Evolutionary conservation across 108 stramenopile species (phyloP).

Genomic region (Nitzschia palea): DNA sequence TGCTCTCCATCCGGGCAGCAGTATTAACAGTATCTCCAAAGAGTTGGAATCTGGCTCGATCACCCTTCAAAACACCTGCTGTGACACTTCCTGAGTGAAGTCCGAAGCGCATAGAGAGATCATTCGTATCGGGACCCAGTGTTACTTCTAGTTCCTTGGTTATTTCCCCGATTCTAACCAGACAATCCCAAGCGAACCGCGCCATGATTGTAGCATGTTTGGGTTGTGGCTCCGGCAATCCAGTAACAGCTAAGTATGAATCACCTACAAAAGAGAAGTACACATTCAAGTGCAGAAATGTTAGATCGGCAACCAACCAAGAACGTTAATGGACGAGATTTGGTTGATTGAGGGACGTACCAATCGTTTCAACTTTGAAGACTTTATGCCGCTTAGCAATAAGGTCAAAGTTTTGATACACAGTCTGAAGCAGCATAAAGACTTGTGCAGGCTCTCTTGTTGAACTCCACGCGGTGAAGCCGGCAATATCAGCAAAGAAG

Average conservation of each 20-base stretch:
- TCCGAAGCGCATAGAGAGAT: constrained; percentile 12
- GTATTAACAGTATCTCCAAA: constrained; percentile 34
- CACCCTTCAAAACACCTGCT: constrained; percentile 5
- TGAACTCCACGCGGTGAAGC: not conserved
- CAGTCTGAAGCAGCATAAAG: not conserved
- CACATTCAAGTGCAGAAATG: too few relatives aligned
- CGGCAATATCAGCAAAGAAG: not conserved
- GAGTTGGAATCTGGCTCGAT: not conserved
- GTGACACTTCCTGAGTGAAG: constrained; percentile 3
- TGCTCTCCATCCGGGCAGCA: constrained; percentile 45
- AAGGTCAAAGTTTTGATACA: not conserved
- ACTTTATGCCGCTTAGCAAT: not conserved
- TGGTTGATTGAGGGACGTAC: too few relatives aligned
- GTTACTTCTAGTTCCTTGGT: constrained; percentile 3
- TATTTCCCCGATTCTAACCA: not conserved
- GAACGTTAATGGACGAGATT: too few relatives aligned
- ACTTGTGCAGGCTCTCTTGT: not conserved
- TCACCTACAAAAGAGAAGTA: too few relatives aligned
- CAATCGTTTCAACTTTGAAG: constrained; percentile 2
- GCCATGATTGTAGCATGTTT: constrained; percentile 14
- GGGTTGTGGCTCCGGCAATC: constrained; percentile 4
- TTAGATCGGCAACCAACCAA: too few relatives aligned
- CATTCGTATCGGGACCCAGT: not conserved
- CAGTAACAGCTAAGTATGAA: not conserved
- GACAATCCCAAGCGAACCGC: constrained; percentile 21